Conservation (phyloP, 305 asterid genomes). For the Ilex paraguariensis region DNA sequence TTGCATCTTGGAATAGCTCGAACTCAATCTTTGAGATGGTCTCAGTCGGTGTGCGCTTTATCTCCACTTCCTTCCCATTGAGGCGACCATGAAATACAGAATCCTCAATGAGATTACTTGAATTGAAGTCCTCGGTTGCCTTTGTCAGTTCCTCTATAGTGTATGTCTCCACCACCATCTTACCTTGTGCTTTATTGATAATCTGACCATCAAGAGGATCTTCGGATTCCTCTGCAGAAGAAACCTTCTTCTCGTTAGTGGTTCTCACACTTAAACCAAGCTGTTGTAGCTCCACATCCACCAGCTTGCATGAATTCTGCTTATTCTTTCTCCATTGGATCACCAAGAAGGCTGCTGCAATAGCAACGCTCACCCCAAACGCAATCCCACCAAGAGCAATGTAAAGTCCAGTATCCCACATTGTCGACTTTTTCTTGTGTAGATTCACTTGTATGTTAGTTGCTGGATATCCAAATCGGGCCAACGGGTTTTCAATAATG, state of each 20-base stretch:
- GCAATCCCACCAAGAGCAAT: constrained; percentile 32
- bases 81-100: constrained; percentile 67
- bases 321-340: constrained; percentile 28
- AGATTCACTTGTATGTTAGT: constrained; percentile 21
- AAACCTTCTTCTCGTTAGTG: constrained; percentile 65
- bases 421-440: constrained; percentile 26
- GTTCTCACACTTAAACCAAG: constrained; percentile 61
- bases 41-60: constrained; percentile 36
- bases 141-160: constrained; percentile 55
- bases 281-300: constrained; percentile 58
- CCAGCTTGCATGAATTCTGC: constrained; percentile 22
- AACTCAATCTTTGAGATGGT: constrained; percentile 36
- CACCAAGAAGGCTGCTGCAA: constrained; percentile 35
- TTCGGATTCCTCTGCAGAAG: constrained; percentile 61
- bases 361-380: constrained; percentile 23
- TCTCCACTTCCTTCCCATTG: constrained; percentile 56
- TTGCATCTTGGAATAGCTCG: constrained; percentile 30
- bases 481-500: constrained; percentile 3
- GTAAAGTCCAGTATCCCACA: constrained; percentile 42
- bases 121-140: constrained; percentile 58
- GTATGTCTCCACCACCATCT: constrained; percentile 43
- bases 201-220: constrained; percentile 39
- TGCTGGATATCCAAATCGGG: constrained; percentile 22
- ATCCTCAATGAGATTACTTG: constrained; percentile 47
- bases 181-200: constrained; percentile 36